These are phyloP conservation scores for Pythium dissotocum DNA, from an alignment of 352 stramenopile species.

Conservation along the genomic window DNA sequence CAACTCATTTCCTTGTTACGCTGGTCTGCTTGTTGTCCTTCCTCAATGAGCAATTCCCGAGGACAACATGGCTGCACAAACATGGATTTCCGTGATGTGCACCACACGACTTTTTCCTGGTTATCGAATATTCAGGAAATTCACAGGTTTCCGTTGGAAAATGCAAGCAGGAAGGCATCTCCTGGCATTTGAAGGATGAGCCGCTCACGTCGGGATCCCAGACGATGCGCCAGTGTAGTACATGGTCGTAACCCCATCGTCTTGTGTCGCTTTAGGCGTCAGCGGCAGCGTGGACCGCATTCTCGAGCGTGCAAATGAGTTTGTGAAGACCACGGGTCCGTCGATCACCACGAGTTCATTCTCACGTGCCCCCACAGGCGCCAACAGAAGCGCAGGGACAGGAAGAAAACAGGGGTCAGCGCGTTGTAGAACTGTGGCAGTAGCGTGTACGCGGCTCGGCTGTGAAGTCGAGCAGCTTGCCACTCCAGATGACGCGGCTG, in stretches of 20 bases:
- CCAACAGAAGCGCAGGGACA: conserved; percentile 8
- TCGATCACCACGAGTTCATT: conserved; percentile 15
- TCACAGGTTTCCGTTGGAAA: too few relatives aligned
- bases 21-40: too few relatives aligned
- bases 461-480: neutral
- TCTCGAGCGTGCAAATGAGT: neutral
- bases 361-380: neutral
- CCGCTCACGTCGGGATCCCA: too few relatives aligned
- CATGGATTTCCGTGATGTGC: too few relatives aligned
- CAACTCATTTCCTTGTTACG: too few relatives aligned
- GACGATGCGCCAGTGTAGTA: neutral
- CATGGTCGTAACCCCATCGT: neutral
- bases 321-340: conserved; percentile 6
- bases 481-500: conserved; percentile 13
- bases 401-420: neutral
- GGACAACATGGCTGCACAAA: too few relatives aligned
- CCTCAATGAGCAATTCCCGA: too few relatives aligned
- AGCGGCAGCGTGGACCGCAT: neutral
- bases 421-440: conserved; percentile 20
- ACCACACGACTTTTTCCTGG: too few relatives aligned
- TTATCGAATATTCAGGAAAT: too few relatives aligned
- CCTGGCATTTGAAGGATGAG: too few relatives aligned
- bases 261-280: neutral
- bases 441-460: neutral
- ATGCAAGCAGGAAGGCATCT: too few relatives aligned